Conservation (phyloP, 164 flowering plant species). For the Magnolia kwangsiensis region DNA sequence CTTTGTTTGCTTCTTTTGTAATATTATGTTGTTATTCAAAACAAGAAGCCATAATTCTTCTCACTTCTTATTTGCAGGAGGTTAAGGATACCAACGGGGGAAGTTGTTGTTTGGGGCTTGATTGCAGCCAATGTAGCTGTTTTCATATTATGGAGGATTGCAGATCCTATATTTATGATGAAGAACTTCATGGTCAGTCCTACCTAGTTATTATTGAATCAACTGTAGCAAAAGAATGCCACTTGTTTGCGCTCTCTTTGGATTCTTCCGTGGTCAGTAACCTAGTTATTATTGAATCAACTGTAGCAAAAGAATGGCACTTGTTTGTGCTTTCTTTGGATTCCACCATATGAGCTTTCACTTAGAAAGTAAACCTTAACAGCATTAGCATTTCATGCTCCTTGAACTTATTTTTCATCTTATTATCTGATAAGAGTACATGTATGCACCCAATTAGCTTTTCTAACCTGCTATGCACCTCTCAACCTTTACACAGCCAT, state of each 20-base stretch:
- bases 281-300: not conserved
- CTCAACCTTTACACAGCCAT: not conserved
- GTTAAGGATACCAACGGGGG: slow-evolving; percentile 42
- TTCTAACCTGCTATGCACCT: too few species aligned
- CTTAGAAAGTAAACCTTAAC: not conserved
- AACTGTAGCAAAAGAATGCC: not conserved
- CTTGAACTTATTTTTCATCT: too few species aligned
- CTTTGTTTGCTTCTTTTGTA: too few species aligned
- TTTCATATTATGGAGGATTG: slow-evolving; percentile 65
- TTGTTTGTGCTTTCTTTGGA: not conserved
- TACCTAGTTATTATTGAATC: not conserved
- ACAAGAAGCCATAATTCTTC: not conserved
- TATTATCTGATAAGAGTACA: too few species aligned
- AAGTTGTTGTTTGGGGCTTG: slow-evolving; percentile 51
- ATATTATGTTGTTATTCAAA: not conserved
- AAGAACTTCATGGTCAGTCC: slow-evolving; percentile 57
- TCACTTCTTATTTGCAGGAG: slow-evolving; percentile 44
- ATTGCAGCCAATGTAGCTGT: slow-evolving; percentile 69
- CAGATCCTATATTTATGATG: slow-evolving; percentile 58
- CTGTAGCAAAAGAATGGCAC: not conserved
- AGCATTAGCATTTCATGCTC: not conserved
- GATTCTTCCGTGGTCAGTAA: slow-evolving; percentile 26
- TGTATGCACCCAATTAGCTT: too few species aligned
- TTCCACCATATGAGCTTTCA: not conserved
- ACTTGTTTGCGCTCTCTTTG: not conserved